Conservation (phyloP, 2,329 filamentous ascomycete species). For the Pseudogymnoascus sp. region DNA sequence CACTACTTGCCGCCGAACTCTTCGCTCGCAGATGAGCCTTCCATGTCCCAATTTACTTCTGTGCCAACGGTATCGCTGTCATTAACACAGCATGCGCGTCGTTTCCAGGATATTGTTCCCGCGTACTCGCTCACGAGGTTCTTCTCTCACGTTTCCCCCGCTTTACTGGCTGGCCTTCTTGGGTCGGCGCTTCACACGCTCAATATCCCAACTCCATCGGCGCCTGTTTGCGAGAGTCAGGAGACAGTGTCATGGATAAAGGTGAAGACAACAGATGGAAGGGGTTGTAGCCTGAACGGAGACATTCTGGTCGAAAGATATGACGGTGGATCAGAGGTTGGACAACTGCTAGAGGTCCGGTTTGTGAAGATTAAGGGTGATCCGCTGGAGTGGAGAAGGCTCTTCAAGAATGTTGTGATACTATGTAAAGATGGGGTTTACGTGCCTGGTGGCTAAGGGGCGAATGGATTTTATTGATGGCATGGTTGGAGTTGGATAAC, state of each 20-base stretch:
- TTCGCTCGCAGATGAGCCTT: slow-evolving; percentile 74
- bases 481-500: not conserved
- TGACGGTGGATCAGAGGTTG: slow-evolving; percentile 36
- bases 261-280: slow-evolving; percentile 64
- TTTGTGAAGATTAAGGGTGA: slow-evolving; percentile 95
- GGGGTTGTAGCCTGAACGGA: slow-evolving; percentile 64
- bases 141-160: slow-evolving; percentile 70
- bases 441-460: slow-evolving; percentile 33
- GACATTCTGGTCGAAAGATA: slow-evolving; percentile 65
- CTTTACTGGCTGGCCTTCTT: slow-evolving; percentile 70
- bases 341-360: slow-evolving; percentile 62
- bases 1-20: slow-evolving; percentile 23
- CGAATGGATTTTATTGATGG: not conserved
- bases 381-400: slow-evolving; percentile 88
- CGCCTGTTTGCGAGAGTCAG: slow-evolving; percentile 34
- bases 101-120: slow-evolving; percentile 86
- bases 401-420: slow-evolving; percentile 93
- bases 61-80: slow-evolving; percentile 70
- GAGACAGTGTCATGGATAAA: slow-evolving; percentile 49
- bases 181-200: slow-evolving; percentile 75
- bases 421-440: slow-evolving; percentile 80
- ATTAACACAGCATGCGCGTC: slow-evolving; percentile 79
- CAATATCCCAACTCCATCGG: slow-evolving; percentile 59
- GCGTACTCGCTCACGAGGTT: slow-evolving; percentile 82
- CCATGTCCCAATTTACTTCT: slow-evolving; percentile 75